Conservation (phyloP, 2,329 filamentous ascomycete genomes). For the Juglanconis juglandina region DNA sequence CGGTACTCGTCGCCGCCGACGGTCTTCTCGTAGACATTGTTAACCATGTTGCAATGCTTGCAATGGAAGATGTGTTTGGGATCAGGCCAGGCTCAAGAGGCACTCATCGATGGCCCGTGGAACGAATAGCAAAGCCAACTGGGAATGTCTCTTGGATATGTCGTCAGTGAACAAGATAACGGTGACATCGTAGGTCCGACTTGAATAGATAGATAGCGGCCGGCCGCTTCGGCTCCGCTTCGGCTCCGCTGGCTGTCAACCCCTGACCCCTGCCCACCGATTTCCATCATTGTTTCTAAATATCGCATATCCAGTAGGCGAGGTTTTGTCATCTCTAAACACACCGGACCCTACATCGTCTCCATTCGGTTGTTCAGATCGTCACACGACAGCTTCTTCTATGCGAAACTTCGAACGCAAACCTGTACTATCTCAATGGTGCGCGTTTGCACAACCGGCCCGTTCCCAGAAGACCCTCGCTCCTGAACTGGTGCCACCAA, state of each 20-base stretch:
- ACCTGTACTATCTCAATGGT: neutral
- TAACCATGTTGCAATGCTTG: neutral
- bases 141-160: too few species aligned
- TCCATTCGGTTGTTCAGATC: neutral
- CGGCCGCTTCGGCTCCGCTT: neutral
- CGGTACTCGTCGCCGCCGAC: slow-evolving; percentile 3
- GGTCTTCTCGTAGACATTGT: slow-evolving; percentile 4
- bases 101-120: neutral
- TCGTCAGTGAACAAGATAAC: too few species aligned
- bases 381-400: neutral
- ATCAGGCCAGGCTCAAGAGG: neutral
- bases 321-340: neutral
- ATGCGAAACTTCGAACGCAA: neutral
- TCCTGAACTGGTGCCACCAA: neutral
- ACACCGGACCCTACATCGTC: neutral
- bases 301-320: too few species aligned
- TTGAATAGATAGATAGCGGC: neutral
- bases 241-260: too few species aligned
- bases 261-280: too few species aligned
- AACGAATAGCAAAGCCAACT: neutral
- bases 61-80: neutral
- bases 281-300: too few species aligned
- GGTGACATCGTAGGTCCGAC: neutral
- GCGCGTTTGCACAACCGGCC: neutral
- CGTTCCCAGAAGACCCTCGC: neutral